These are phyloP conservation scores for Coriaria nepalensis DNA, from an alignment of 306 rosid genomes.

Conservation along the genomic window DNA sequence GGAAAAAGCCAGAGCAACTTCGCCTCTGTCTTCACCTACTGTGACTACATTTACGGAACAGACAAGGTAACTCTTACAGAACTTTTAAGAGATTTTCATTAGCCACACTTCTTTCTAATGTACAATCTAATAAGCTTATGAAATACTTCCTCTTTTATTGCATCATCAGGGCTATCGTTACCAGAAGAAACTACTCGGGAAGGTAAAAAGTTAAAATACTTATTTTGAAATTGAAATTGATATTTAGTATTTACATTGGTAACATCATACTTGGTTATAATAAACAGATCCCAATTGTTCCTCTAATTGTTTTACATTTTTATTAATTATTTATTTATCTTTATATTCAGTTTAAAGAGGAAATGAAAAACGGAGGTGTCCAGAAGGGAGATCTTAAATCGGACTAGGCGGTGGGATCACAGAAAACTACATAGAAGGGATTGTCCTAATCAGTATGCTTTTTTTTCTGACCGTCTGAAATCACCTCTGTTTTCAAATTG, in stretches of 20 bases:
- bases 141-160: slow-evolving; percentile 20
- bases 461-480: not conserved
- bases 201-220: slow-evolving; percentile 34
- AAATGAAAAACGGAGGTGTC: slow-evolving; percentile 8
- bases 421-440: slow-evolving; percentile 12
- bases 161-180: slow-evolving; percentile 66
- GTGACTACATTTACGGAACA: slow-evolving; percentile 92
- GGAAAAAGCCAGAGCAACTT: slow-evolving; percentile 93
- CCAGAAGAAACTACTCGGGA: slow-evolving; percentile 59
- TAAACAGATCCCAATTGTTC: slow-evolving; percentile 3
- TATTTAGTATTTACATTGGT: slow-evolving; percentile 2
- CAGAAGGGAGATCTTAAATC: slow-evolving; percentile 38
- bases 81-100: slow-evolving; percentile 8
- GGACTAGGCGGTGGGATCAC: slow-evolving; percentile 21
- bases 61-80: slow-evolving; percentile 57
- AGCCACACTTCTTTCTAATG: slow-evolving; percentile 8
- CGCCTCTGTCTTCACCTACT: slow-evolving; percentile 92
- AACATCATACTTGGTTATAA: slow-evolving; percentile 2
- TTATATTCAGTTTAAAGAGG: slow-evolving; percentile 69
- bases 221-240: slow-evolving; percentile 2
- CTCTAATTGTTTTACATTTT: not conserved
- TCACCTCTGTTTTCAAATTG: too few relatives aligned
- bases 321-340: slow-evolving; percentile 12
- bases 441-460: slow-evolving; percentile 9
- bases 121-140: slow-evolving; percentile 9